Evolutionary conservation across 352 stramenopile genomes (phyloP), one percentile per base, ranked within the genome.

Genomic region (Globisporangium alternatum): DNA sequence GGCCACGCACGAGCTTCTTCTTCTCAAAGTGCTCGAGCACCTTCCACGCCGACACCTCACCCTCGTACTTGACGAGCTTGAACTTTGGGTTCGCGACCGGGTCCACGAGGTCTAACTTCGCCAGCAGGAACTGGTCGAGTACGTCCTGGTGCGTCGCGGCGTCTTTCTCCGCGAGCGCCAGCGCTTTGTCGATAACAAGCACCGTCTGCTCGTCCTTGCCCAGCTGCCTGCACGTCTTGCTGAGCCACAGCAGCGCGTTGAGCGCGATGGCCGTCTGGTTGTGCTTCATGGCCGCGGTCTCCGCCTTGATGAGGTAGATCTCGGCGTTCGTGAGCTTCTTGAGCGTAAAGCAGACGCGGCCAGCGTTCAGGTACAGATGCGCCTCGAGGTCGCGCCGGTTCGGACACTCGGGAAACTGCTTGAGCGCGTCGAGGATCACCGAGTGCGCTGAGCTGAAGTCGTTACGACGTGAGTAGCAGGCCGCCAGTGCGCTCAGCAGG

Each of bases 291-390:
- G 80, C 69, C 1, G 68, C 80, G 3, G 48, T 68, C 21, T 87
- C 67, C 0, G 78, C 70, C 6, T 76, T 74, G 9, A 71, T 71
- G 22, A 91, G 60, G 35, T 77, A 67, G 44, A 74, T 66, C 52
- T 87, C 72, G 0, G 80, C 80, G 41, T 89, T 70, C 5, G 70
- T 47, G 43, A 77, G 75, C 65, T 86, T 89, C 3, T 65, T 56
- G 25, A 89, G 58, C 33, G 75, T 83, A 60, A 79, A 84, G 37
- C 75, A 81, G 19, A 91, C 76, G 15, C 80, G 78, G 0, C 80
- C 83, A 48, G 73, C 70, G 56, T 91, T 90, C 25, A 88, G 47
- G 54, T 83, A 84, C 60, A 84, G 69, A 56, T 76, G 74, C 1
- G 74, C 54, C 41, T 82, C 79, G 12, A 72, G 68, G 7, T 86